Conservation (phyloP, 495 filamentous ascomycete genomes). For the Pseudoneurospora amorphoporcata region DNA sequence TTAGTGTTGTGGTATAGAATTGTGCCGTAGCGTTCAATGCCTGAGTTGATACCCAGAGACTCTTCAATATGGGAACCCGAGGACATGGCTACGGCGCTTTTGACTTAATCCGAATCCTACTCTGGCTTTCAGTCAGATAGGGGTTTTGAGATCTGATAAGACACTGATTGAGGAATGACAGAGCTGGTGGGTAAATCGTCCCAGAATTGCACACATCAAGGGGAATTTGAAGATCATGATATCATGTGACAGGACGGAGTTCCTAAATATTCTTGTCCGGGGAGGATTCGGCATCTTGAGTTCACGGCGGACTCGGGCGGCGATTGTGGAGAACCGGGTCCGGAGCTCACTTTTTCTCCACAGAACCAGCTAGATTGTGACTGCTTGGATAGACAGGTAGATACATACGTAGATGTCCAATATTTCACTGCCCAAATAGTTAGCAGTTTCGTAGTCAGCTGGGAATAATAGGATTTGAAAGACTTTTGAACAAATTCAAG, state of each 20-base stretch:
- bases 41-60: not conserved
- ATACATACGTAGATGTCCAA: not conserved
- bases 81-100: not conserved
- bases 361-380: not conserved
- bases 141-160: not conserved
- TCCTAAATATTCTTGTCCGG: not conserved
- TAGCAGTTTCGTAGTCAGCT: not conserved
- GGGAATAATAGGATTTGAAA: no score
- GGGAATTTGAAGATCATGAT: not conserved
- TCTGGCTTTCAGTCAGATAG: not conserved
- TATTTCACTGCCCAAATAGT: not conserved
- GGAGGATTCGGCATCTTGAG: not conserved
- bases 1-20: not conserved
- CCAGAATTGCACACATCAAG: not conserved
- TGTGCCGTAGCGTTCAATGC: not conserved
- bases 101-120: not conserved
- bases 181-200: not conserved
- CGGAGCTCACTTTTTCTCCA: not conserved
- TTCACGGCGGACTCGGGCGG: not conserved
- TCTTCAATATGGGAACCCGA: not conserved
- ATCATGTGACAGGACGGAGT: not conserved
- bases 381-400: not conserved
- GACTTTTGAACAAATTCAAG: no score
- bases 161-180: not conserved
- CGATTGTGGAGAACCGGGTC: not conserved